Conservation (phyloP, 139 green algal genomes). For the Coccomyxa sp. region DNA sequence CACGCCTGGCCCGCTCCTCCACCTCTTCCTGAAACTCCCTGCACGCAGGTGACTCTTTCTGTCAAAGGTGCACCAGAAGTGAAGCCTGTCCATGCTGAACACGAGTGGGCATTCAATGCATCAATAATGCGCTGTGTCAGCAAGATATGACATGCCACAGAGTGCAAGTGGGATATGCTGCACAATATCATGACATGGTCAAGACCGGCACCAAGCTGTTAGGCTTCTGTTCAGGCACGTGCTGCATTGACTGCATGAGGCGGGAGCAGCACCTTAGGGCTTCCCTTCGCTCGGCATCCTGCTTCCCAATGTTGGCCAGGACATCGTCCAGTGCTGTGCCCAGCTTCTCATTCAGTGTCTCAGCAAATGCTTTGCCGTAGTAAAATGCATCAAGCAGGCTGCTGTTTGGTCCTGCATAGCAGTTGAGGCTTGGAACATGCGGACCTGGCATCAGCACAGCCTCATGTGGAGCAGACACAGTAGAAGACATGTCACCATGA, state of each 20-base stretch:
- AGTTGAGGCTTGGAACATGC: neutral
- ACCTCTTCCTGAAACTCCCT: constrained; percentile 47
- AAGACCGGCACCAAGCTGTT: neutral
- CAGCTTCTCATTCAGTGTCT: constrained; percentile 37
- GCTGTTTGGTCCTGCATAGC: constrained; percentile 1
- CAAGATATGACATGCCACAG: neutral
- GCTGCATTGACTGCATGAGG: neutral
- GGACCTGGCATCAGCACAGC: too few relatives aligned
- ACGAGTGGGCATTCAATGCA: neutral
- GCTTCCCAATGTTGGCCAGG: constrained; percentile 30
- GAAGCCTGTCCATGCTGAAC: neutral
- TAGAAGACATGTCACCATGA: too few relatives aligned
- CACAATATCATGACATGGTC: too few relatives aligned
- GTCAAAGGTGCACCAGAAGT: neutral
- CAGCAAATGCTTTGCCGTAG: constrained; percentile 31
- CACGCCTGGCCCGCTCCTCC: constrained; percentile 11
- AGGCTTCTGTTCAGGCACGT: neutral
- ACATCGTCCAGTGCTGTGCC: constrained; percentile 28
- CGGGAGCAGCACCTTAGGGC: constrained; percentile 8
- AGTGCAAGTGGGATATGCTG: too few relatives aligned
- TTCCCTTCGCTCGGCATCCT: constrained; percentile 29
- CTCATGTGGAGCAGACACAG: too few relatives aligned
- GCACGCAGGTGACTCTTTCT: neutral
- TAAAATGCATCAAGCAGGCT: constrained; percentile 43
- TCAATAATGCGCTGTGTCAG: neutral